A percentile compares a stretch with the other conserved stretches of the same genome.
These are phyloP conservation scores for Teunomyces gatunensis DNA, from an alignment of 805 yeast genomes.

Conservation along the genomic window DNA sequence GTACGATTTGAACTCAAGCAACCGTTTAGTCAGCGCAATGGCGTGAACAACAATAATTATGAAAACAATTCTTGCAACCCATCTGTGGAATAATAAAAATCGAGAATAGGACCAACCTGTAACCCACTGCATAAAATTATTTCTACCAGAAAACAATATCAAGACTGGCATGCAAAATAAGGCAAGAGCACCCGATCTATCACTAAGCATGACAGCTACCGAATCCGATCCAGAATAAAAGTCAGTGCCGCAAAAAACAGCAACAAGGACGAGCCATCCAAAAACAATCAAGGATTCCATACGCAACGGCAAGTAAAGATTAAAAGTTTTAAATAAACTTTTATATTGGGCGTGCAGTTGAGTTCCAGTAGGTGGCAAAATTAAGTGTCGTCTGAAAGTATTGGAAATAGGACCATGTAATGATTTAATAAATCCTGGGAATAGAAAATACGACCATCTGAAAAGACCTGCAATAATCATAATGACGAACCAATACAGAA, in stretches of 20 bases:
- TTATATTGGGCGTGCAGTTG: constrained; percentile 10
- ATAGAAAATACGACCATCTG: constrained; percentile 22
- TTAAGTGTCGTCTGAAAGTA: constrained; percentile 15
- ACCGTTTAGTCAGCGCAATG: constrained; percentile 46
- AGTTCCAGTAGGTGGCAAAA: constrained; percentile 16
- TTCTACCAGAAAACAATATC: constrained; percentile 59
- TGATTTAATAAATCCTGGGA: constrained; percentile 17
- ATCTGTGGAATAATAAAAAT: constrained; percentile 43
- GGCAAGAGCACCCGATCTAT: constrained; percentile 50
- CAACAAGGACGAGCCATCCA: constrained; percentile 20
- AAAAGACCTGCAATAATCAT: constrained; percentile 30
- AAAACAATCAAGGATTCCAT: constrained; percentile 21
- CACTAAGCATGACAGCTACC: constrained; percentile 31
- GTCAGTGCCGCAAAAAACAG: constrained; percentile 9
- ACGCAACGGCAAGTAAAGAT: constrained; percentile 23
- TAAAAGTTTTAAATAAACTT: background rate
- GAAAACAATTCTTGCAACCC: constrained; percentile 18
- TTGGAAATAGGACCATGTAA: constrained; percentile 18
- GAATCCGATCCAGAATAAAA: constrained; percentile 5
- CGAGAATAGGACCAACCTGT: constrained; percentile 57
- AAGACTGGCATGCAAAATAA: constrained; percentile 49
- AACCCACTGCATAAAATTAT: constrained; percentile 53
- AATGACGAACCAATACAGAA: constrained; percentile 39
- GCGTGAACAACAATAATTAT: constrained; percentile 13
- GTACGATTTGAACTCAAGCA: constrained; percentile 8